phyloP scores from a whole-genome alignment of 139 green algal species.

The Micromonas pusilla region DNA sequence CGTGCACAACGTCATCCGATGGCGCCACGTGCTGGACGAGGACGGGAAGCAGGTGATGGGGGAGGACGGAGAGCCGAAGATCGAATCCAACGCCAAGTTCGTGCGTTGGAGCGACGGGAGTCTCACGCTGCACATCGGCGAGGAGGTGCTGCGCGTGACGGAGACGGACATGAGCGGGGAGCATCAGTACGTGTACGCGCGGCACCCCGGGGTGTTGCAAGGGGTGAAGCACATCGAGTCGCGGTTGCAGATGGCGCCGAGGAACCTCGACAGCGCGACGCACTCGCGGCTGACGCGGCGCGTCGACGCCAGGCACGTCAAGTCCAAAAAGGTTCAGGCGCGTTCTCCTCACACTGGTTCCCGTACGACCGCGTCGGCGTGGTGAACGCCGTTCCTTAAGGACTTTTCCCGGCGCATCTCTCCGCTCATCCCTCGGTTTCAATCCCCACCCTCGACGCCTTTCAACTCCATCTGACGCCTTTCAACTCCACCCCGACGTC shows the following conservation, averaged over 20 bases:
- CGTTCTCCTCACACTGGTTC: no score
- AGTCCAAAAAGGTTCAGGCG: no score
- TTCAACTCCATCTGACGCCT: no score
- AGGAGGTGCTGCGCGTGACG: conserved; percentile 33
- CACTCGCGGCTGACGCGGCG: not conserved
- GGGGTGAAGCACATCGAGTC: not conserved
- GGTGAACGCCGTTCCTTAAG: no score
- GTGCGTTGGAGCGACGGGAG: conserved; percentile 44
- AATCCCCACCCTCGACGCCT: no score
- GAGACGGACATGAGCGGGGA: not conserved
- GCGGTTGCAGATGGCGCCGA: not conserved
- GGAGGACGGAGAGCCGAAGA: not conserved
- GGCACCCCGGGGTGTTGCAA: conserved; percentile 5
- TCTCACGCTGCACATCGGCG: conserved; percentile 35
- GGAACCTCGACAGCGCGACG: not conserved
- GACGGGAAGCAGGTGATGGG: no score
- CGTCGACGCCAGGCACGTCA: conserved; percentile 24
- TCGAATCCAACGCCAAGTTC: conserved; percentile 43
- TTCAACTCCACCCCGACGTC: no score
- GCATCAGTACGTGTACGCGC: conserved; percentile 5
- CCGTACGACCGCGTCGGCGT: no score
- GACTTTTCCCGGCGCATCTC: no score
- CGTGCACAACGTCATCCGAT: not conserved
- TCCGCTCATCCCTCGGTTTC: no score
- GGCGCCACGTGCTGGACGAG: not conserved